Percentiles rank a stretch among this genome's conserved stretches.
phyloP scores from a whole-genome alignment of 2,329 filamentous ascomycete species.

The Neocatenulostroma microsporum region DNA sequence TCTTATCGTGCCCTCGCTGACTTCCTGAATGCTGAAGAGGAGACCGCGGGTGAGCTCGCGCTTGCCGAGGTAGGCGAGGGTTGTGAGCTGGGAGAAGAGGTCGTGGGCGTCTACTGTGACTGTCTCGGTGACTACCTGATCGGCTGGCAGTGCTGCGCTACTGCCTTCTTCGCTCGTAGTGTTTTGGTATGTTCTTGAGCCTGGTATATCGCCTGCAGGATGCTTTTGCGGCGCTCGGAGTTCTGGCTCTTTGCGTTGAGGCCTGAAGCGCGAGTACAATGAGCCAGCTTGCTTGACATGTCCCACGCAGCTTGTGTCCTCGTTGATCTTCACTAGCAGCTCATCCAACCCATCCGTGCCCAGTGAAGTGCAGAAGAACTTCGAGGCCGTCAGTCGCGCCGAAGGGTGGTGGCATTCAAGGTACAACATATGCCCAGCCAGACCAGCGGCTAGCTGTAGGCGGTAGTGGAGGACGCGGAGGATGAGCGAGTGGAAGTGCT shows the following conservation, averaged over 20 bases:
- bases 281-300: slow-evolving; percentile 46
- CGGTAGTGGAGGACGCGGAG: slow-evolving; percentile 58
- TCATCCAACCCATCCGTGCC: slow-evolving; percentile 54
- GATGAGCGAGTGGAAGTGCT: slow-evolving; percentile 56
- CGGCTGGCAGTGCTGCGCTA: background rate
- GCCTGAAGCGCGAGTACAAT: slow-evolving; percentile 65
- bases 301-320: slow-evolving; percentile 26
- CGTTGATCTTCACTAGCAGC: slow-evolving; percentile 27
- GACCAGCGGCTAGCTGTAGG: slow-evolving; percentile 50
- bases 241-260: slow-evolving; percentile 49
- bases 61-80: slow-evolving; percentile 60
- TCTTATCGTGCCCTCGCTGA: slow-evolving; percentile 61
- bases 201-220: slow-evolving; percentile 43
- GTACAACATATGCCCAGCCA: slow-evolving; percentile 58
- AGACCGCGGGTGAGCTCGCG: slow-evolving; percentile 53
- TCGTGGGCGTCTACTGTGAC: slow-evolving; percentile 62
- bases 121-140: slow-evolving; percentile 46
- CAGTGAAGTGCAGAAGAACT: slow-evolving; percentile 60
- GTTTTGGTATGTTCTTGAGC: slow-evolving; percentile 34
- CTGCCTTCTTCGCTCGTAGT: slow-evolving; percentile 7
- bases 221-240: slow-evolving; percentile 32
- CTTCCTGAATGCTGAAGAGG: slow-evolving; percentile 56
- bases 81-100: slow-evolving; percentile 66
- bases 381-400: slow-evolving; percentile 60
- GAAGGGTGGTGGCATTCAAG: slow-evolving; percentile 73